These are phyloP conservation scores for Amanita jacksonii DNA, from an alignment of 768 basidiomycete species.

Conservation along the genomic window DNA sequence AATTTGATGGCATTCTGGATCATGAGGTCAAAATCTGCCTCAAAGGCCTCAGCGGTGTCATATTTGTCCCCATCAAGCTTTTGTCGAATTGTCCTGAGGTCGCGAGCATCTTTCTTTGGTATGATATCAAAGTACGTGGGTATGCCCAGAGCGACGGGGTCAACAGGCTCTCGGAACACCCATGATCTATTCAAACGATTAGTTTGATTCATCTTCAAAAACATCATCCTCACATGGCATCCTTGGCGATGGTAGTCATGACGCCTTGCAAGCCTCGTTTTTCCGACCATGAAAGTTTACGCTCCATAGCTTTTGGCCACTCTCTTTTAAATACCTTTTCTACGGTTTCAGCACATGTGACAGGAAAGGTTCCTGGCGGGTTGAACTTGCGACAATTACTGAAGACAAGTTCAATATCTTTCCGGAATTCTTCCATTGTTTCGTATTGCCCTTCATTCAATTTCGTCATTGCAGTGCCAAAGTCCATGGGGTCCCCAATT, in stretches of 20 bases:
- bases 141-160: constrained; percentile 72
- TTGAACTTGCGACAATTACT: constrained; percentile 92
- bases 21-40: constrained; percentile 85
- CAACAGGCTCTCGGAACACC: constrained; percentile 81
- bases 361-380: constrained; percentile 67
- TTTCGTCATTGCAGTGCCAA: constrained; percentile 69
- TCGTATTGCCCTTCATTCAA: constrained; percentile 58
- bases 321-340: constrained; percentile 77
- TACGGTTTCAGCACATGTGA: constrained; percentile 58
- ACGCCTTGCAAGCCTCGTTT: constrained; percentile 69
- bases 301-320: constrained; percentile 71
- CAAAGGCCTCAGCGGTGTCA: constrained; percentile 65
- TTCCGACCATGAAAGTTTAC: constrained; percentile 66
- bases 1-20: constrained; percentile 80
- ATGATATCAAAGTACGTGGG: constrained; percentile 87
- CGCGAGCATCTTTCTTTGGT: constrained; percentile 77
- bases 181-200: constrained; percentile 41
- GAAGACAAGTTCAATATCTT: constrained; percentile 77
- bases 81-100: constrained; percentile 70
- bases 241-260: constrained; percentile 59
- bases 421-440: constrained; percentile 74
- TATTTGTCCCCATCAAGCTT: constrained; percentile 82
- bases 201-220: background rate
- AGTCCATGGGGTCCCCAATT: constrained; percentile 90
- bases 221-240: constrained; percentile 43